These are phyloP conservation scores for Lentinula detonsa DNA, from an alignment of 768 basidiomycete genomes.

Conservation along the genomic window DNA sequence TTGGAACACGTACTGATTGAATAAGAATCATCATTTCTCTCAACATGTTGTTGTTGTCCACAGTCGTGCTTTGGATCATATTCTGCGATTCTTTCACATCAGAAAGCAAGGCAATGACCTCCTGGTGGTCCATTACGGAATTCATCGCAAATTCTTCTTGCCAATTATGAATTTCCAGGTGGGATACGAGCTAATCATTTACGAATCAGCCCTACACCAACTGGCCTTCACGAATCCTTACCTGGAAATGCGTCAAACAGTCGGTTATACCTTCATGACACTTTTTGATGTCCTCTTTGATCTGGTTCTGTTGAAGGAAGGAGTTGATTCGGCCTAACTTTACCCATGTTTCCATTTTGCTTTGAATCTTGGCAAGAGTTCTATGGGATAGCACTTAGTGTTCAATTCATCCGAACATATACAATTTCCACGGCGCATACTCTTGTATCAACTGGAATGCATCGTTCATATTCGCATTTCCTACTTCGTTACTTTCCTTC, in stretches of 20 bases:
- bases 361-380: conserved; percentile 27
- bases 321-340: conserved; percentile 30
- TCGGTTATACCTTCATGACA: conserved; percentile 41
- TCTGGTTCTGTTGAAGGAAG: conserved; percentile 39
- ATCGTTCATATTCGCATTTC: conserved; percentile 17
- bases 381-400: conserved; percentile 9
- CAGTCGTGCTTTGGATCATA: conserved; percentile 24
- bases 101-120: conserved; percentile 36
- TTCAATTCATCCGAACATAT: too few species aligned
- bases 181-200: conserved; percentile 33
- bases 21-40: conserved; percentile 40
- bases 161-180: conserved; percentile 42
- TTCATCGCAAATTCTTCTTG: conserved; percentile 35
- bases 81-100: conserved; percentile 35
- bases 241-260: conserved; percentile 43
- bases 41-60: conserved; percentile 28
- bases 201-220: too few species aligned
- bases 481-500: conserved; percentile 24
- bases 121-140: conserved; percentile 33
- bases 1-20: conserved; percentile 32
- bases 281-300: conserved; percentile 35
- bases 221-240: conserved; percentile 7
- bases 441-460: conserved; percentile 14
- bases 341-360: conserved; percentile 39
- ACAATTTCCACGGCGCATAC: background rate